phyloP scores from a whole-genome alignment of 2,329 filamentous ascomycete species.

The Coniochaeta sp. region DNA sequence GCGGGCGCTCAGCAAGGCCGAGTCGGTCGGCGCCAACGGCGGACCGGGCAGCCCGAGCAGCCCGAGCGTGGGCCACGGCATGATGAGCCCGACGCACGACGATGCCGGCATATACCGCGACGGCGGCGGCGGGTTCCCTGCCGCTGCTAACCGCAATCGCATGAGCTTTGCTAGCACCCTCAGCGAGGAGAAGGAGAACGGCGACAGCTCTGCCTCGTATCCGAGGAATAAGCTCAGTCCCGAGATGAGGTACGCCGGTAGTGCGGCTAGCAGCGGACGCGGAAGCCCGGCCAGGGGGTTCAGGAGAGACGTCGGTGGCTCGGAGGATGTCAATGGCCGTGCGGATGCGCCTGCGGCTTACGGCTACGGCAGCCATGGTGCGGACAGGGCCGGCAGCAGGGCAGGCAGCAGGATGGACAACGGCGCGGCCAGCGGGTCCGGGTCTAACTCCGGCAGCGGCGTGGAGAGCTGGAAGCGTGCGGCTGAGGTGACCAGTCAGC shows the following conservation, averaged over 20 bases:
- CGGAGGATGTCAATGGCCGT: slow-evolving; percentile 21
- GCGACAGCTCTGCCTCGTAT: slow-evolving; percentile 32
- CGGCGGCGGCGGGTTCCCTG: slow-evolving; percentile 15
- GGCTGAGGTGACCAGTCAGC: slow-evolving; percentile 92
- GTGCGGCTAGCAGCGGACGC: slow-evolving; percentile 44
- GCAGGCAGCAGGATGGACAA: slow-evolving; percentile 10
- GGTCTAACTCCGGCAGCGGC: slow-evolving; percentile 25
- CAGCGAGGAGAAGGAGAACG: slow-evolving; percentile 74
- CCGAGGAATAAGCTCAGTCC: slow-evolving; percentile 46
- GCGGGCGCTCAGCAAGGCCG: slow-evolving; percentile 64
- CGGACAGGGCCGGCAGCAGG: slow-evolving; percentile 12
- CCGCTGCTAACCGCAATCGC: slow-evolving; percentile 35
- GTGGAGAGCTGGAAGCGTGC: slow-evolving; percentile 95
- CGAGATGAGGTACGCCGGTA: slow-evolving; percentile 43
- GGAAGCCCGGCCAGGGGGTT: slow-evolving; percentile 53
- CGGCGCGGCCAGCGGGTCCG: slow-evolving; percentile 6
- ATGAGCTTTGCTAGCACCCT: slow-evolving; percentile 58
- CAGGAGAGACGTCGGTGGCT: slow-evolving; percentile 26
- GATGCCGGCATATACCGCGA: slow-evolving; percentile 55
- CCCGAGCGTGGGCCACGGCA: slow-evolving; percentile 18
- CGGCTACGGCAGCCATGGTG: slow-evolving; percentile 6
- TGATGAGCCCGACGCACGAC: slow-evolving; percentile 47
- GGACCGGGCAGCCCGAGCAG: slow-evolving; percentile 19
- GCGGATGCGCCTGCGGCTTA: slow-evolving; percentile 8
- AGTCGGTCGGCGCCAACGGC: slow-evolving; percentile 21